Evolutionary conservation across 495 filamentous ascomycete genomes (phyloP), one percentile per base, ranked within the genome.

Genomic region (Aspergillus sclerotioniger): DNA sequence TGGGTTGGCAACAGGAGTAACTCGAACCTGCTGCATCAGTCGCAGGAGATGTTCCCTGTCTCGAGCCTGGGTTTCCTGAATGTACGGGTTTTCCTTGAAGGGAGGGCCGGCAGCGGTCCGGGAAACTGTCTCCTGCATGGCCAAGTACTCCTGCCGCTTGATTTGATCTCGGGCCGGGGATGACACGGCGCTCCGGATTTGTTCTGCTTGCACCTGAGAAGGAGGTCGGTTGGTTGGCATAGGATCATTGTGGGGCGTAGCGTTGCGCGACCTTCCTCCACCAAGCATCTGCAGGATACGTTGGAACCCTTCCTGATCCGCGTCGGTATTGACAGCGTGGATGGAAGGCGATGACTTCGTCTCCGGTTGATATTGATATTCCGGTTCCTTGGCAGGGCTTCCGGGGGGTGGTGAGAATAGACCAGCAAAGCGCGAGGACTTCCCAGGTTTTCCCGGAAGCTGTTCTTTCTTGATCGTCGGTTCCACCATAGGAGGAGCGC

Each of bases 261-360:
- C 59, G 61, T 71, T 79, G 47, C 67, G 66, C 4, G 76, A 77
- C 37, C 70, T 75, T 43, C 71, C 79, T 7, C 80, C 80, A 54
- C 77, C 83, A 37, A 98, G 83, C 81, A 97, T 95, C 58, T 89
- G 83, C 32, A 98, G 74, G 41, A 98, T 87, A 46, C 87, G 84
- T 58, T 93, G 87, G 68, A 98, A 98, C 0, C 90, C 94, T 74
- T 90, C 86, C 71, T 90, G 92, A 59, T 98, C 93, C 20, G 89
- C 87, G 56, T 80, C 80, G 33, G 80, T 80, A 9, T 77, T 73
- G n/a, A 81, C 76, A 33, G 76, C 59, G 8, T 76, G 61, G 15
- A 60, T 59, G 21, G 66, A 63, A 41, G 66, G 58, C 35, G 69
- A 60, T 47, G 73, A 65, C 46, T 63, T 67, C 21, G 64, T 35